phyloP scores from a whole-genome alignment of 2,329 filamentous ascomycete genomes.

The Colletotrichum simmondsii region DNA sequence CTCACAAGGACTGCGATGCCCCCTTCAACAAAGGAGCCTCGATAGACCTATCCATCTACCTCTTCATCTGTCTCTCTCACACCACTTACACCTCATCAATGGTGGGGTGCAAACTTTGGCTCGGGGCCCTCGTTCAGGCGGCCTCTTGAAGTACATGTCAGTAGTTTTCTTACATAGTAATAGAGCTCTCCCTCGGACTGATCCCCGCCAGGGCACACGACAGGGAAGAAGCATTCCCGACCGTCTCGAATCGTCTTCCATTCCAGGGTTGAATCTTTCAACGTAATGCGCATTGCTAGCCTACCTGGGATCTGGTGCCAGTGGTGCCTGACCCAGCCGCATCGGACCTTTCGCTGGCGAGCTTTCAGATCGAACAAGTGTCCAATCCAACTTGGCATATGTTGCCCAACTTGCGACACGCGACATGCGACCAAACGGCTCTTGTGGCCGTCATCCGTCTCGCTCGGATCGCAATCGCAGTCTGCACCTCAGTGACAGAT shows the following conservation, averaged over 20 bases:
- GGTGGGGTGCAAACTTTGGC: slow-evolving; percentile 28
- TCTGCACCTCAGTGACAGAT: slow-evolving; percentile 27
- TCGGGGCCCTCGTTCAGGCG: not conserved
- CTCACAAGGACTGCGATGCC: not conserved
- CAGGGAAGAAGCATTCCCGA: slow-evolving; percentile 32
- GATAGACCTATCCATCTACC: not conserved
- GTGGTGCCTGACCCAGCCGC: slow-evolving; percentile 16
- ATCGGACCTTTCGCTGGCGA: slow-evolving; percentile 10
- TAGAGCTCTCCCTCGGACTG: slow-evolving; percentile 19
- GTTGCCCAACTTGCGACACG: slow-evolving; percentile 16
- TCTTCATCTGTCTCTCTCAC: slow-evolving; percentile 1
- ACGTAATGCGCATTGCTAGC: slow-evolving; percentile 29
- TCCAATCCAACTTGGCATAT: not conserved
- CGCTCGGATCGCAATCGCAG: slow-evolving; percentile 23
- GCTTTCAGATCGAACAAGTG: not conserved
- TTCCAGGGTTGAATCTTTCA: slow-evolving; percentile 30
- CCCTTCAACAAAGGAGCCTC: not conserved
- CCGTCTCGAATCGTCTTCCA: slow-evolving; percentile 30
- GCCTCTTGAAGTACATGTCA: slow-evolving; percentile 10
- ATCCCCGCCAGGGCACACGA: slow-evolving; percentile 14
- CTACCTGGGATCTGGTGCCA: slow-evolving; percentile 14
- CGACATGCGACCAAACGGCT: slow-evolving; percentile 9
- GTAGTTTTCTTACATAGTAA: not conserved
- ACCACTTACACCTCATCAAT: slow-evolving; percentile 27
- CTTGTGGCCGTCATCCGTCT: not conserved